phyloP scores from a whole-genome alignment of 225 moss, liverwort and hornwort species.

The Antitrichia curtipendula region DNA sequence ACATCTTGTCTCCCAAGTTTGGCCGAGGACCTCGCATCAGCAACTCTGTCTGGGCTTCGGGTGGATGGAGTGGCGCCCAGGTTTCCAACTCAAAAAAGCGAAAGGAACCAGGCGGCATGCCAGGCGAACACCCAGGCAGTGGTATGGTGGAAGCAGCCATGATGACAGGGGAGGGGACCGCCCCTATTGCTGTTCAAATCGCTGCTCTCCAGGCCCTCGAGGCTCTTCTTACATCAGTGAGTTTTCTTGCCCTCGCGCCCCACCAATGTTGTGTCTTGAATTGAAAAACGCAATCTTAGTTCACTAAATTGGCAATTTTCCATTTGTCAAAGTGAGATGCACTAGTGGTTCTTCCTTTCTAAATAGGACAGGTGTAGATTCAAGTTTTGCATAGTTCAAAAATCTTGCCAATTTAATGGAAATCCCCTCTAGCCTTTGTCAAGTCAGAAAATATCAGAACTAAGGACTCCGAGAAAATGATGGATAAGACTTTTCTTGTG shows the following conservation, averaged over 20 bases:
- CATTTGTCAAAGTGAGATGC: neutral
- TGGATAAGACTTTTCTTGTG: neutral
- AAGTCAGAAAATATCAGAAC: neutral
- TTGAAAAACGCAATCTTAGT: neutral
- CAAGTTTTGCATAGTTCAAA: neutral
- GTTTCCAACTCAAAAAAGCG: slow-evolving; percentile 58
- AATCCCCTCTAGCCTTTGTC: neutral
- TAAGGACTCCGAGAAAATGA: neutral
- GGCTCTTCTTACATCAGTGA: slow-evolving; percentile 89
- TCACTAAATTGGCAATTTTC: neutral
- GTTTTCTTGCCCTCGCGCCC: neutral
- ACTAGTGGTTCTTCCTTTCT: neutral
- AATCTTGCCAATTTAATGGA: too few species aligned
- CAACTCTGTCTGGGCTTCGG: slow-evolving; percentile 61
- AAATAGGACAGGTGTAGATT: neutral
- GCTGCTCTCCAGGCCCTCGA: slow-evolving; percentile 90
- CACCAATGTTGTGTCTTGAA: neutral
- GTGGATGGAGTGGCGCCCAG: slow-evolving; percentile 61
- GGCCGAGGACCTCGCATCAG: slow-evolving; percentile 60
- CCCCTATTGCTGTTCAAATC: slow-evolving; percentile 71
- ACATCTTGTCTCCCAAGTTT: slow-evolving; percentile 64
- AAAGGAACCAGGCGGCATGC: slow-evolving; percentile 80
- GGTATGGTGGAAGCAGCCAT: slow-evolving; percentile 32
- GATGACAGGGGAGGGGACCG: slow-evolving; percentile 37
- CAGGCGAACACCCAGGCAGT: slow-evolving; percentile 54